Conservation (phyloP, 1,284 basidiomycete genomes). For the Albatrellus sp. region DNA sequence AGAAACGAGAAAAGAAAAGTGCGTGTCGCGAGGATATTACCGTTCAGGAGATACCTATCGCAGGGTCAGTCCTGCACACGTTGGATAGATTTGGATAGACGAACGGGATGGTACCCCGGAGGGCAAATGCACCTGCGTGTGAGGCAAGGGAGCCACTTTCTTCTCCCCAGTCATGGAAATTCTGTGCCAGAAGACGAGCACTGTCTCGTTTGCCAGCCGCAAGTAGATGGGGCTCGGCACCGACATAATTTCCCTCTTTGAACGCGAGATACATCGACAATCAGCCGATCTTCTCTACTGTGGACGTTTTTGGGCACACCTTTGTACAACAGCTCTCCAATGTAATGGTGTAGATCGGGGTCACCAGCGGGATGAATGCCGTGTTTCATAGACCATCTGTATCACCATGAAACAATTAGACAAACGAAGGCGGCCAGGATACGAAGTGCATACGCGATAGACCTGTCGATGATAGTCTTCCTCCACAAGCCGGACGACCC, state of each 20-base stretch:
- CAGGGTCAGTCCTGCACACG: constrained; percentile 1
- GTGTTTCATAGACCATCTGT: constrained; percentile 72
- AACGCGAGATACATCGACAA: background rate
- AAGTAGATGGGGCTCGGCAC: constrained; percentile 72
- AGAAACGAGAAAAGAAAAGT: constrained; percentile 74
- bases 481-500: constrained; percentile 70
- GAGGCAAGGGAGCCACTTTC: constrained; percentile 2
- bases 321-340: constrained; percentile 81
- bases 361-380: constrained; percentile 77
- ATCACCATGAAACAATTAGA: background rate
- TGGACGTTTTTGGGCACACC: constrained; percentile 32
- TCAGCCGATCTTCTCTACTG: background rate
- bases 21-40: constrained; percentile 77
- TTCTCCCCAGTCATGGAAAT: constrained; percentile 70
- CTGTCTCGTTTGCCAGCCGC: constrained; percentile 80
- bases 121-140: constrained; percentile 54
- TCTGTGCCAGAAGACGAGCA: constrained; percentile 72
- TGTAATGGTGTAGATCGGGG: constrained; percentile 73
- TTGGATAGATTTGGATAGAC: constrained; percentile 18
- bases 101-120: constrained; percentile 75
- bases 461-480: constrained; percentile 67
- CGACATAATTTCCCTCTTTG: constrained; percentile 61
- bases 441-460: constrained; percentile 49
- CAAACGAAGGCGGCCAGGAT: constrained; percentile 1
- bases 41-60: constrained; percentile 70